Evolutionary conservation across 2,329 filamentous ascomycete genomes (phyloP), one percentile per base, ranked within the genome.

Genomic region (Alternaria arborescens): DNA sequence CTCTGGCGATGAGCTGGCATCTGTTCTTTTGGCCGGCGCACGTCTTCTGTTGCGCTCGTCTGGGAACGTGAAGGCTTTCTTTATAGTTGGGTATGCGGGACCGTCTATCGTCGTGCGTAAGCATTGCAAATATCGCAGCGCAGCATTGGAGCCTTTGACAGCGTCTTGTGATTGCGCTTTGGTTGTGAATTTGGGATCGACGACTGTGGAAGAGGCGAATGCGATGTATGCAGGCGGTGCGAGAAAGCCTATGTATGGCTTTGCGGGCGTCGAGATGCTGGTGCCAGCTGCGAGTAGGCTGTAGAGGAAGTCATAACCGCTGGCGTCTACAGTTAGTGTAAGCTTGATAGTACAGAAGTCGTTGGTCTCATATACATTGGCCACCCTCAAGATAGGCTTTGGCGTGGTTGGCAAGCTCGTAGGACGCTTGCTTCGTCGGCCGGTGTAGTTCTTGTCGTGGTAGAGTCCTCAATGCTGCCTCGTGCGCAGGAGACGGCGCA

Each of bases 111-210:
- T 83, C 0, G 80, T 79, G 20, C 91, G 84, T 1, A 94, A 78
- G 55, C 88, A 87, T 53, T 87, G 88, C 2, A 98, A 84, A 59
- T 95, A 91, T 38, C 84, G 82, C 30, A 94, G 80, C 2, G 93
- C 88, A 38, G 88, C 83, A 54, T 88, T 85, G 3, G 92, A 83
- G 10, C 91, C 86, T 50, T 88, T 84, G 53, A 85, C 78, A 55
- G 87, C 86, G 20, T 91, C 88, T 12, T 80, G 71, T 8, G 87
- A 86, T 28, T 85, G 83, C 4, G 90, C 86, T 51, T 91, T 88
- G 3, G 89, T 95, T 1, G 94, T 97, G 65, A 91, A 87, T 24
- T 83, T 81, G 0, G 94, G 94, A 71, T 97, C 93, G 14, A 95
- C 86, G n/a, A 89, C 79, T n/a, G 97, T 82, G 2, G 92, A 95